Evolutionary conservation across 2,329 filamentous ascomycete genomes (phyloP).

Genomic region (Orbilia blumenaviensis): DNA sequence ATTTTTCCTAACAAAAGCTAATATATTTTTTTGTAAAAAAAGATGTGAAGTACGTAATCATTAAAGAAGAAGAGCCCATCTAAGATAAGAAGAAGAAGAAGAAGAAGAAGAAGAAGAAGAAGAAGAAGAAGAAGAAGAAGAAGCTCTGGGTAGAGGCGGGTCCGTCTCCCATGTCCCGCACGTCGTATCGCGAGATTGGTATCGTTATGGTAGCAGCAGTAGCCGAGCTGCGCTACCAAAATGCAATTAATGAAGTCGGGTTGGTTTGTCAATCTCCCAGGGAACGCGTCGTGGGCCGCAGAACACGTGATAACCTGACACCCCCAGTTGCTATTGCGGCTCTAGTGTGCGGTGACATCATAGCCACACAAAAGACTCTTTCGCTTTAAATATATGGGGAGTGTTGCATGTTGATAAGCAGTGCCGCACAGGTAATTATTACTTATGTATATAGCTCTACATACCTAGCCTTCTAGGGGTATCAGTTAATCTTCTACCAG

Average conservation of each 20-base stretch:
- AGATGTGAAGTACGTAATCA: no score
- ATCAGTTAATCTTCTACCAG: no score
- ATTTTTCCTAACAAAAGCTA: no score
- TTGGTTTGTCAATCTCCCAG: no score
- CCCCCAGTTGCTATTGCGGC: neutral
- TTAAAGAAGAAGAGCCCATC: no score
- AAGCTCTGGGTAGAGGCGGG: neutral
- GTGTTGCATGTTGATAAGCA: no score
- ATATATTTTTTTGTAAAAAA: no score
- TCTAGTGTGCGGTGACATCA: conserved; percentile 14
- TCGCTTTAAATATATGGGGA: no score
- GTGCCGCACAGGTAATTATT: no score
- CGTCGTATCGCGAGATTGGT: no score
- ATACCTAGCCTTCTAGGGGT: no score
- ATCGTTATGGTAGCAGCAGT: neutral
- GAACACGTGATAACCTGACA: conserved; percentile 3
- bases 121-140: neutral
- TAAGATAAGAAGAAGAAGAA: neutral
- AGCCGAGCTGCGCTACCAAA: conserved; percentile 10
- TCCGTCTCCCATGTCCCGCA: neutral
- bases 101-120: neutral
- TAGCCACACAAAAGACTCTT: conserved; percentile 16
- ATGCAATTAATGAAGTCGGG: conserved; percentile 9
- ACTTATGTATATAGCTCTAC: no score
- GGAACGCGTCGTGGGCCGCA: conserved; percentile 37